phyloP scores from a whole-genome alignment of 495 filamentous ascomycete genomes.

The Trichocladium uniseriatum region DNA sequence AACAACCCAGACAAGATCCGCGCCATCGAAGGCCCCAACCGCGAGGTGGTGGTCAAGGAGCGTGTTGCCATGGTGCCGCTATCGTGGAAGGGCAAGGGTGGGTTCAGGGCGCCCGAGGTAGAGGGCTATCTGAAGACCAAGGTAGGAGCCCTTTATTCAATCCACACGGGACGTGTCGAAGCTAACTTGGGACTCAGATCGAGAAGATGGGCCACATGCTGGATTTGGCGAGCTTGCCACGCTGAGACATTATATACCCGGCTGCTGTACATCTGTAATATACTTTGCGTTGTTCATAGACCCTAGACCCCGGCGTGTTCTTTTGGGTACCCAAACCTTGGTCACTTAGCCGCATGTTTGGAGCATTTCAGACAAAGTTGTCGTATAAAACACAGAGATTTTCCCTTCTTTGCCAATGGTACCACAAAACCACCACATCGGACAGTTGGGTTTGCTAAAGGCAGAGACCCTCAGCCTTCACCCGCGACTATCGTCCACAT shows the following conservation, averaged over 20 bases:
- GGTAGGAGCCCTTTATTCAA: constrained; percentile 40
- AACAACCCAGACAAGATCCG: constrained; percentile 97
- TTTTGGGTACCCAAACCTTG: neutral
- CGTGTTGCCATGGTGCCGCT: constrained; percentile 93
- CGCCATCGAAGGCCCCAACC: constrained; percentile 82
- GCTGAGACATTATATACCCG: neutral
- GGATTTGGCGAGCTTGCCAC: constrained; percentile 21
- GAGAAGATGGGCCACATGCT: constrained; percentile 38
- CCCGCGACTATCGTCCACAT: no score
- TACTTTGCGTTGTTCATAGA: constrained; percentile 3
- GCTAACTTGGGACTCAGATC: constrained; percentile 26
- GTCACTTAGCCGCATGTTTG: no score
- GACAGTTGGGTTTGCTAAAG: no score
- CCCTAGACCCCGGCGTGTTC: neutral
- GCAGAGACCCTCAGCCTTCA: no score
- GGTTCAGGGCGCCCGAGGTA: constrained; percentile 78
- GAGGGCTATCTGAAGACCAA: constrained; percentile 92
- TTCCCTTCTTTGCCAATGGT: no score
- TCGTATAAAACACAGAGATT: no score
- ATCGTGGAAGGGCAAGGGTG: constrained; percentile 78
- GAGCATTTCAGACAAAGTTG: no score
- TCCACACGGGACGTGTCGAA: neutral
- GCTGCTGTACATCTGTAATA: neutral
- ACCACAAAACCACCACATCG: no score
- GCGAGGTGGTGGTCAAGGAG: constrained; percentile 81